Evolutionary conservation across 306 rosid genomes (phyloP), one percentile per base, ranked within the genome.

Genomic region (Leucaena leucocephala): DNA sequence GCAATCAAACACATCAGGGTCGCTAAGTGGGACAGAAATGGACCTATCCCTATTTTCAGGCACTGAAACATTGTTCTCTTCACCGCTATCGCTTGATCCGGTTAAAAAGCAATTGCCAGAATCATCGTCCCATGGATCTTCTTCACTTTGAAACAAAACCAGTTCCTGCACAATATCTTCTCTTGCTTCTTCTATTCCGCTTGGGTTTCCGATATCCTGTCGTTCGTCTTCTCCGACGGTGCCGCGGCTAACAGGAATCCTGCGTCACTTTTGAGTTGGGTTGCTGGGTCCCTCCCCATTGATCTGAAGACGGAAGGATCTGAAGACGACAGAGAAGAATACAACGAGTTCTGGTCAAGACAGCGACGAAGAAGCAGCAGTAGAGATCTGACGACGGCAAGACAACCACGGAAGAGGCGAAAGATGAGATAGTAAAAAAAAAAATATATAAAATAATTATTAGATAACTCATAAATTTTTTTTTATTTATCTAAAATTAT

Each of bases 1-100:
- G 77, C 98, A 94, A 85, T 94, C 97, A 34, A 94, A 86, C 39
- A 92, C 94, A 48, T 92, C 96, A 3, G 97, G 89, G n/a, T 92
- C 97, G 13, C 87, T 71, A 38, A 94, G 78, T 48, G 74, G 69
- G 2, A 86, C 78, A 44, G 86, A 62, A 65, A 90, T 34, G 34
- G 84, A 69, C 63, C 75, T 79, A 3, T 74, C 81, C 70, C 54
- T 14, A 5, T 54, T 68, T 39, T 36, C 21, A 13, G 36, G n/a
- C 8, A 66, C 65, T 34, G 64, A 14, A 39, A 71, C 49, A 33
- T 21, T 74, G 39, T 15, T 48, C 8, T 40, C 36, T 45, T 42
- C 44, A 49, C 14, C 1, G 55, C 49, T 16, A 58, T 33, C 59
- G 63, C 52, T 49, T 1, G 90, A 82, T 76, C 68, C 8, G 61